A percentile compares a stretch with the other conserved stretches of the same genome.
Evolutionary conservation across 768 basidiomycete genomes (phyloP).

Genomic region (Lactarius vividus): DNA sequence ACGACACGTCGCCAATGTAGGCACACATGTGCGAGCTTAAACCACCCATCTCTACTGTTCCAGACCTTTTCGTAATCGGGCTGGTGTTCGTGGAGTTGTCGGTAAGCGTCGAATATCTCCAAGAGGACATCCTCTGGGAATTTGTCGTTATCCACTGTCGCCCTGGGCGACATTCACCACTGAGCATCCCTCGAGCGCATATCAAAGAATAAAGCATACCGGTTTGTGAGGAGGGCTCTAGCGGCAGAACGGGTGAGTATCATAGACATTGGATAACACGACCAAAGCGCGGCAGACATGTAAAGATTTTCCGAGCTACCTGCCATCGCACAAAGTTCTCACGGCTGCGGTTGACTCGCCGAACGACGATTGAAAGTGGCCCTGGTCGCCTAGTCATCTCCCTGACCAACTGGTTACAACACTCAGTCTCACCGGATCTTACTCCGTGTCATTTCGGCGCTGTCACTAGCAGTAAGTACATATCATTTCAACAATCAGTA

Average conservation of each 20-base stretch:
- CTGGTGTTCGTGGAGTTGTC: neutral
- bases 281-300: no score
- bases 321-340: no score
- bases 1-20: constrained; percentile 6
- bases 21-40: constrained; percentile 13
- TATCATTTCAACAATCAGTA: no score
- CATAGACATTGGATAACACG: no score
- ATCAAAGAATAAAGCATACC: neutral
- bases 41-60: neutral
- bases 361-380: no score
- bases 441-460: no score
- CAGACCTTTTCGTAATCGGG: neutral
- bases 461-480: no score
- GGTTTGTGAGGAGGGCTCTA: neutral
- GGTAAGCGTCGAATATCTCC: constrained; percentile 10
- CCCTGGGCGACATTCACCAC: neutral
- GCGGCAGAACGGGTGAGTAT: neutral
- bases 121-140: constrained; percentile 4
- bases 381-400: no score
- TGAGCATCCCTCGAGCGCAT: neutral
- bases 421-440: no score
- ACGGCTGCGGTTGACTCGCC: no score
- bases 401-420: no score
- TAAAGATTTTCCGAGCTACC: no score
- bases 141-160: neutral